These are phyloP conservation scores for Eucalyptus fibrosa DNA, from an alignment of 345 rosid genomes.

Conservation along the genomic window DNA sequence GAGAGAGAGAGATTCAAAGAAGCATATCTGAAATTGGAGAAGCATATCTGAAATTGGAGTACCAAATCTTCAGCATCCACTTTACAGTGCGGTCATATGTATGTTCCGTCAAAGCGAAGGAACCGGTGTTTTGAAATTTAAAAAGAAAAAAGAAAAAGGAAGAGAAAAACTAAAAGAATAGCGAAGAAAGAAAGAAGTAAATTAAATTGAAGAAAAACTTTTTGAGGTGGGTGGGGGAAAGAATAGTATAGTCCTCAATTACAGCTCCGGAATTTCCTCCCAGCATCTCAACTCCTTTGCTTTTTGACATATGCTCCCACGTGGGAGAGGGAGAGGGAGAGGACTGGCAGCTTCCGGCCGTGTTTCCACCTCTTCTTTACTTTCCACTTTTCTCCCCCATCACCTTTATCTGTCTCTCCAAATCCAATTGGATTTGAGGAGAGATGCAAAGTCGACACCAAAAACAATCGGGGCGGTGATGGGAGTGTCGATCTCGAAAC, in stretches of 20 bases:
- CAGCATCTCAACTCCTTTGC: neutral
- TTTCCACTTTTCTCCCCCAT: neutral
- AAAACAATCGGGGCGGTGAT: neutral
- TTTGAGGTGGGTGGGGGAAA: neutral
- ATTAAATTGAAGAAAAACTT: neutral
- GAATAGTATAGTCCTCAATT: neutral
- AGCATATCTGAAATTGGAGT: neutral
- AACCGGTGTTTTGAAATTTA: neutral
- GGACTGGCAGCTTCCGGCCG: neutral
- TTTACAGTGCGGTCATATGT: neutral
- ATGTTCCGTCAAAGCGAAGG: neutral
- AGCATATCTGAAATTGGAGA: neutral
- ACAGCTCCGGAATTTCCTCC: neutral
- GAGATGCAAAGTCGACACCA: neutral
- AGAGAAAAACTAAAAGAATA: neutral
- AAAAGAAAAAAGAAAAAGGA: neutral
- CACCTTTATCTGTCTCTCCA: neutral
- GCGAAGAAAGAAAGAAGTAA: neutral
- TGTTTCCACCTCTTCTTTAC: neutral
- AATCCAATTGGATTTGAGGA: neutral
- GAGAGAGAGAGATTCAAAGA: neutral
- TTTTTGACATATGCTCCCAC: neutral
- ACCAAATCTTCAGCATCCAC: neutral
- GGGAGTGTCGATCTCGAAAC: neutral
- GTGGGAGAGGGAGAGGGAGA: neutral